Evolutionary conservation across 2,329 filamentous ascomycete species (phyloP), one percentile per base, ranked within the genome.

Genomic region (Exophiala bonariae): DNA sequence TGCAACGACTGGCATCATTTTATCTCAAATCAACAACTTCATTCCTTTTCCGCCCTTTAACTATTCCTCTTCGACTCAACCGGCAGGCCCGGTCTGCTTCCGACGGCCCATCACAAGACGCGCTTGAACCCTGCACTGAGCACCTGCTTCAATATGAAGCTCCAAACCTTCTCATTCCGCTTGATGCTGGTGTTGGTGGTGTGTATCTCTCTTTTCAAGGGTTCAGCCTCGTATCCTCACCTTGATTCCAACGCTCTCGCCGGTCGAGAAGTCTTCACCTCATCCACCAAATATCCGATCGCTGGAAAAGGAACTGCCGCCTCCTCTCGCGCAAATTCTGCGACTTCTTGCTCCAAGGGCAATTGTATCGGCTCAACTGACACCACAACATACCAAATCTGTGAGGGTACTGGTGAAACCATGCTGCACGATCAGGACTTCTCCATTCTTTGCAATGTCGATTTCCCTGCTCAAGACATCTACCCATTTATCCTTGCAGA

Each of bases 381-480:
- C 11, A 26, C 23, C 23, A 26, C 11, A 6, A 26, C 23, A 26
- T 26, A 26, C 11, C 23, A 26, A 26, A 6, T 26, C 23, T 26
- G 23, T 11, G 23, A 26, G 6, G 11, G 23, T 26, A 6, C 11
- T 11, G 11, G 11, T 26, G 23, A 26, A 8, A 48, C 31, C 9
- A 52, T 53, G 17, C 9, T 40, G 18, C 19, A 47, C 37, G 36
- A 23, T 14, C 45, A 11, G 23, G 11, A 51, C 6, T 63, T 61
- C 48, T 50, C 54, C 17, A 42, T 61, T 14, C 45, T 62, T 36
- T 64, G 61, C 49, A 52, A 59, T 33, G 55, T 57, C n/a, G 59
- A 64, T 41, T 63, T 56, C 23, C 51, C 45, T 14, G 55, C 42
- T 38, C 50, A 59, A 36, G 52, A 62, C 28, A 55, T 58, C 49